Base-by-base conservation (phyloP, 352 stramenopile species). In the Elongisporangium undulatum region DNA sequence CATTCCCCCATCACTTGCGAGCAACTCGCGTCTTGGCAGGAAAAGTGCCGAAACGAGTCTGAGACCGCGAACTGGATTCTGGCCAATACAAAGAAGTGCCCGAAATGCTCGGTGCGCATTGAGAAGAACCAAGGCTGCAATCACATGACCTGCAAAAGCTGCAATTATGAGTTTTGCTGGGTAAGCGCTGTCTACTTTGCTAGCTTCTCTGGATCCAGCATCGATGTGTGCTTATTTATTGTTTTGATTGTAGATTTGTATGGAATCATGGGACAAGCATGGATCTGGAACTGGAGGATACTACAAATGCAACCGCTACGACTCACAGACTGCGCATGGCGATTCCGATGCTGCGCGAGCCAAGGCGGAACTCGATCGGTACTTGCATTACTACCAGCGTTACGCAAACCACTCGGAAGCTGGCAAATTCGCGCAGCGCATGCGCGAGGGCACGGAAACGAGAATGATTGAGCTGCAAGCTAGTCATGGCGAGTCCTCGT, bases 101-200 rank as follows among this genome's bases (percentile, higher is more conserved):
- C 98, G 12, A 99, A 99, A 74, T 99, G 98, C 77, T 86, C 85
- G 20, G 97, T 96, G 62, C 91, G 97, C 55, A 99, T 99, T 71
- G 97, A 99, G 76, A 99, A 99, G 79, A 99, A 99, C 74, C 96
- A 99, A 65, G 98, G 98, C 21, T 99, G 97, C 79, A 99, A 99
- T 76, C 97, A 99, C 86, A 99, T 99, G 94, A 98, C 89, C 21
- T 99, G 97, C 71, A 84, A 82, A 66, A 92, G 82, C 62, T 95
- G 86, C 65, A 85, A 69, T 41, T 90, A 96, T 72, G 96, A 99
- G 66, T 99, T 99, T 71, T 99, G 98, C 74, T 99, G 98, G 97
- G 72, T 81, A 61, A 29, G 69, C 63, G 16, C 23, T 23, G 8
- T 61, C 8, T 54, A 20, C 20, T 53, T 61, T 45, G 21, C 17